Conservation (phyloP, 805 yeast species). For the Cyberlindnera xylosilytica region DNA sequence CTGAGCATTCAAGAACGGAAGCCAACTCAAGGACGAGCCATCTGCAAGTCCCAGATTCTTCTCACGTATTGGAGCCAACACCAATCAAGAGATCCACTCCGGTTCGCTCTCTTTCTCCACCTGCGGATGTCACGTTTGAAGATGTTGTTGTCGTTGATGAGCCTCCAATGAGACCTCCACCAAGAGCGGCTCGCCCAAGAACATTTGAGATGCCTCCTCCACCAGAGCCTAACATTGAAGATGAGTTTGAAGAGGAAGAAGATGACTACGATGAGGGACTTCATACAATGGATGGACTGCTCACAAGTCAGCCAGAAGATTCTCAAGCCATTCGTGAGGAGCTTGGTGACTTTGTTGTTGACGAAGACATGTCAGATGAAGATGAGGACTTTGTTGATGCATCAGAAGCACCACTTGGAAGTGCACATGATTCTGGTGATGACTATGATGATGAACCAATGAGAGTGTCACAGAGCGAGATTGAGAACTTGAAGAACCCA, state of each 20-base stretch:
- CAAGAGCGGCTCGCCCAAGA: neutral
- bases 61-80: constrained; percentile 10
- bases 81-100: constrained; percentile 7
- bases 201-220: constrained; percentile 2
- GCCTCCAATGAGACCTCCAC: neutral
- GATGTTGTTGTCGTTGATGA: constrained; percentile 8
- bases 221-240: constrained; percentile 6
- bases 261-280: constrained; percentile 20
- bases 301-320: constrained; percentile 27
- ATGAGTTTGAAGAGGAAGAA: constrained; percentile 15
- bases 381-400: constrained; percentile 23
- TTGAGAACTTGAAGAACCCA: constrained; percentile 19
- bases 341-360: constrained; percentile 29
- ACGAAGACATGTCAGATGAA: constrained; percentile 7
- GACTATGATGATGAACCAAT: constrained; percentile 15
- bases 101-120: neutral
- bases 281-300: constrained; percentile 24
- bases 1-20: neutral
- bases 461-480: constrained; percentile 24
- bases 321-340: constrained; percentile 32
- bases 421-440: constrained; percentile 30
- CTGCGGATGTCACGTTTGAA: constrained; percentile 9
- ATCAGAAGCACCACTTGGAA: constrained; percentile 24
- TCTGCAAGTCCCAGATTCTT: constrained; percentile 18
- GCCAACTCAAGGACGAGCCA: constrained; percentile 4